Percentiles rank a stretch among this genome's conserved stretches.
Conservation (phyloP, 805 yeast genomes). For the Wickerhamomyces bovis region DNA sequence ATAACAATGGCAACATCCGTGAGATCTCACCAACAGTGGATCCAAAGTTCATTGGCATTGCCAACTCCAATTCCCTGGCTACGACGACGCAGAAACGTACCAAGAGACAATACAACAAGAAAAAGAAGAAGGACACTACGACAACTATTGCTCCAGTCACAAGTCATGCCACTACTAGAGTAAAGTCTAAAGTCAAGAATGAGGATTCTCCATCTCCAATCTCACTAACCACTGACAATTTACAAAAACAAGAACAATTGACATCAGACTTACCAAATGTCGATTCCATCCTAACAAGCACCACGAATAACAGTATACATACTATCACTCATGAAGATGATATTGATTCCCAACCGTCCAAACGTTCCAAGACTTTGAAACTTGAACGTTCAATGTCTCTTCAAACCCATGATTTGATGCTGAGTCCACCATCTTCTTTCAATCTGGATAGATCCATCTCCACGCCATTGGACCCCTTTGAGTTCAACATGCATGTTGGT, state of each 20-base stretch:
- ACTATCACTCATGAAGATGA: slow-evolving; percentile 3
- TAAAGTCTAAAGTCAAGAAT: not conserved
- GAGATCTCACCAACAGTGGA: slow-evolving; percentile 21
- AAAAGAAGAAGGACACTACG: slow-evolving; percentile 13
- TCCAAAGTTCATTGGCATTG: slow-evolving; percentile 19
- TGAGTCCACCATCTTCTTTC: slow-evolving; percentile 7
- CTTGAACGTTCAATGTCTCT: slow-evolving; percentile 15
- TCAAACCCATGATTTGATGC: slow-evolving; percentile 6
- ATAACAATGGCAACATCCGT: not conserved
- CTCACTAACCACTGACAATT: not conserved
- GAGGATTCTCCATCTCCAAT: slow-evolving; percentile 24
- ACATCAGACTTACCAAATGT: slow-evolving; percentile 11
- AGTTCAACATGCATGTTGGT: not conserved
- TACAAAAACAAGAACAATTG: not conserved
- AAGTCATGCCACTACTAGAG: not conserved
- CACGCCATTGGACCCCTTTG: not conserved
- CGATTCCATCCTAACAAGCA: not conserved
- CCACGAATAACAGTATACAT: not conserved
- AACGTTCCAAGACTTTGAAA: slow-evolving; percentile 10
- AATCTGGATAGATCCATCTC: slow-evolving; percentile 4
- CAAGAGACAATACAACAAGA: slow-evolving; percentile 15
- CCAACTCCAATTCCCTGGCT: not conserved
- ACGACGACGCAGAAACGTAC: slow-evolving; percentile 15
- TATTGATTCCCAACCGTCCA: slow-evolving; percentile 8
- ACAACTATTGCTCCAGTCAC: not conserved